Evolutionary conservation across 371 early-diverging fungal species (phyloP).

Genomic region (Phascolomyces articulosus): DNA sequence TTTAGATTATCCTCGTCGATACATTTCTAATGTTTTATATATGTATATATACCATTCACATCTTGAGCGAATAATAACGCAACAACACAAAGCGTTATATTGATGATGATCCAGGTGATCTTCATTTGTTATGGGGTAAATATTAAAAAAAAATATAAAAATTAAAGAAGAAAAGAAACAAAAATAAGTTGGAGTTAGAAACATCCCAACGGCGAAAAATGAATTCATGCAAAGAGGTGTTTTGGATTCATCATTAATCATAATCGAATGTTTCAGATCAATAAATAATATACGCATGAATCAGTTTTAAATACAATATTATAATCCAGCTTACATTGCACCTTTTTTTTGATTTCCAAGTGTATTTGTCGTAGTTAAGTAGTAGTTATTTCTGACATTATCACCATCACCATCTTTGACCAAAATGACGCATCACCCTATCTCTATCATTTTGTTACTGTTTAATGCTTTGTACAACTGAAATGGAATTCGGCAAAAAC

Average conservation of each 20-base stretch:
- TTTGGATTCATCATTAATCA: neutral
- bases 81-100: neutral
- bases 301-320: too few relatives aligned
- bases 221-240: neutral
- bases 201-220: neutral
- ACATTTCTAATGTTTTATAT: too few relatives aligned
- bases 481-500: neutral
- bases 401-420: too few relatives aligned
- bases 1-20: too few relatives aligned
- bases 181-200: neutral
- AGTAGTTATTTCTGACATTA: too few relatives aligned
- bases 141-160: neutral
- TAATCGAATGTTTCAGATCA: neutral
- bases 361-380: too few relatives aligned
- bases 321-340: too few relatives aligned
- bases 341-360: too few relatives aligned
- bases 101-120: conserved; percentile 1
- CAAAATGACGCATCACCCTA: too few relatives aligned
- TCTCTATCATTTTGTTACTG: neutral
- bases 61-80: neutral
- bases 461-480: neutral
- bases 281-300: neutral
- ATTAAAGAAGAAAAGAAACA: neutral
- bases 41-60: neutral
- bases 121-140: neutral